Percentiles rank a stretch among this genome's conserved stretches.
phyloP scores from a whole-genome alignment of 1,284 basidiomycete genomes.

The Salmacisia buchloeana region DNA sequence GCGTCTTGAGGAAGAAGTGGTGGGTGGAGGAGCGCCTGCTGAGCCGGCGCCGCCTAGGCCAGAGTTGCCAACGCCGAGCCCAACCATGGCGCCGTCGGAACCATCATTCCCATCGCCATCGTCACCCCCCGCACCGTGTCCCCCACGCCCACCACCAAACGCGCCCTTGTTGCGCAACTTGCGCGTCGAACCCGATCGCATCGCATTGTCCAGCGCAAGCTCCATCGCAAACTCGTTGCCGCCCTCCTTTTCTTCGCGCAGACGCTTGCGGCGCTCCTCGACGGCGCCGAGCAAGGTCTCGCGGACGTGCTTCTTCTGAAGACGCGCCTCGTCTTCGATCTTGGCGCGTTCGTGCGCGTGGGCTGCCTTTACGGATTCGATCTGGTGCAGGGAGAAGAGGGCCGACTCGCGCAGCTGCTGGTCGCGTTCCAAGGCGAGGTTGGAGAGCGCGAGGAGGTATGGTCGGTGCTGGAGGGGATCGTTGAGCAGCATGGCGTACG shows the following conservation, averaged over 20 bases:
- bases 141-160: not conserved
- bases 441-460: constrained; percentile 39
- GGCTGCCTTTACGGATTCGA: constrained; percentile 34
- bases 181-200: constrained; percentile 46
- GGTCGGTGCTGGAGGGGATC: constrained; percentile 36
- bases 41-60: not conserved
- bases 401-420: constrained; percentile 34
- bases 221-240: constrained; percentile 27
- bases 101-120: not conserved
- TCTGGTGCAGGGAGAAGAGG: constrained; percentile 41
- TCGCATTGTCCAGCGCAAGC: constrained; percentile 25
- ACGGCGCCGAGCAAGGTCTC: constrained; percentile 44
- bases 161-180: constrained; percentile 47
- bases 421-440: constrained; percentile 36
- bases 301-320: constrained; percentile 38
- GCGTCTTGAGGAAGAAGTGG: constrained; percentile 18
- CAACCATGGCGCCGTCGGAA: not conserved
- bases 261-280: constrained; percentile 40
- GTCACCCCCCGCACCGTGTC: not conserved
- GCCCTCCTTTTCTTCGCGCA: constrained; percentile 46
- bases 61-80: not conserved
- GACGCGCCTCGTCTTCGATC: constrained; percentile 42
- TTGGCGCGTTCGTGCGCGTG: constrained; percentile 38
- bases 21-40: too few species aligned
- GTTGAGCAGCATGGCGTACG: constrained; percentile 38